Evolutionary conservation across 2,329 filamentous ascomycete species (phyloP).

Genomic region (Sporothrix pallida): DNA sequence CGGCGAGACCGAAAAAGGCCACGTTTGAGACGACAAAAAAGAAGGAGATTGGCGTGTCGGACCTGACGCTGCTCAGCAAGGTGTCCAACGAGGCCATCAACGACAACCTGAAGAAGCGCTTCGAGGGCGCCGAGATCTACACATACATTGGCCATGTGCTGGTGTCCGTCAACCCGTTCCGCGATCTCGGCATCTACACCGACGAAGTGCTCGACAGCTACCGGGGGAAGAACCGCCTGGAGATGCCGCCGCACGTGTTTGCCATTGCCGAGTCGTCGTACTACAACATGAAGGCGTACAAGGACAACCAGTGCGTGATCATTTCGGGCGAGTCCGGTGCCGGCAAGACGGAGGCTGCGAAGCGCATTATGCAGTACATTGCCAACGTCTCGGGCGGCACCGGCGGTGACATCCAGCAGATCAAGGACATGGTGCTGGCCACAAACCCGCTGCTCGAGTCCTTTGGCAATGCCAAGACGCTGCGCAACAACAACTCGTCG

Average conservation of each 20-base stretch:
- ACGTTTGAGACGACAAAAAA: slow-evolving; percentile 96
- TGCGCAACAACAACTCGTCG: slow-evolving; percentile 98
- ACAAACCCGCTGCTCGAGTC: slow-evolving; percentile 97
- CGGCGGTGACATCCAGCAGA: slow-evolving; percentile 88
- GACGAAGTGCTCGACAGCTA: slow-evolving; percentile 92
- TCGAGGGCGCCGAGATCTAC: slow-evolving; percentile 97
- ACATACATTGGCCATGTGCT: slow-evolving; percentile 99
- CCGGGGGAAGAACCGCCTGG: slow-evolving; percentile 93
- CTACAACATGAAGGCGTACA: slow-evolving; percentile 99
- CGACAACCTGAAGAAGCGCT: slow-evolving; percentile 97
- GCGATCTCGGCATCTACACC: slow-evolving; percentile 97
- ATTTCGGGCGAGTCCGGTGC: slow-evolving; percentile 98
- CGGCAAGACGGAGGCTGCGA: slow-evolving; percentile 97
- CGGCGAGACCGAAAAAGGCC: slow-evolving; percentile 85
- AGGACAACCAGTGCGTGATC: slow-evolving; percentile 98
- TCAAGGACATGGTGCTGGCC: slow-evolving; percentile 99
- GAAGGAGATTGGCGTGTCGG: slow-evolving; percentile 98
- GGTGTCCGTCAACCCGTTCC: slow-evolving; percentile 98
- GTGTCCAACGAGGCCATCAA: slow-evolving; percentile 99
- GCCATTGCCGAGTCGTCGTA: slow-evolving; percentile 95
- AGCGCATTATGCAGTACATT: slow-evolving; percentile 99
- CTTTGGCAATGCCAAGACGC: slow-evolving; percentile 96
- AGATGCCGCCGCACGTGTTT: slow-evolving; percentile 95
- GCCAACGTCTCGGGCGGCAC: slow-evolving; percentile 83
- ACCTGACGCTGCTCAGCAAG: slow-evolving; percentile 96